Evolutionary conservation across 192 early-diverging fungal species (phyloP), one percentile per base, ranked within the genome.

Genomic region (Entomortierella parvispora): DNA sequence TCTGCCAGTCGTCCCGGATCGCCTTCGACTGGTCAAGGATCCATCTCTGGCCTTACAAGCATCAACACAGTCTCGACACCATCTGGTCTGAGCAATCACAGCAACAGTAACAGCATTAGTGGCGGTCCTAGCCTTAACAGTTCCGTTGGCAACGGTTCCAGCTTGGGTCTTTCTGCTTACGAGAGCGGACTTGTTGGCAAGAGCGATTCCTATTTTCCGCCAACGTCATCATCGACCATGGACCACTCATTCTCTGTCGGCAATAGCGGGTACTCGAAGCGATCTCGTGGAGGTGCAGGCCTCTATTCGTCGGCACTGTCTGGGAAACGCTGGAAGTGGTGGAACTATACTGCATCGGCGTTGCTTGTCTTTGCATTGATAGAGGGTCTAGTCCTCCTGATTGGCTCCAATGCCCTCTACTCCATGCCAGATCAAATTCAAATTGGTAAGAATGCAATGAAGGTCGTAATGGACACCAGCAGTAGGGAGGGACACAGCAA

Each of bases 281-380:
- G 74, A 40, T 64, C 74, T 18, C 62, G 66, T 51, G 53, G 63
- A 33, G 61, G 53, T 15, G 40, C 23, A 2, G 64, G 49, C 4
- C 32, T 58, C 7, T 68, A 66, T 34, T 33, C 64, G n/a, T 26
- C 54, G 12, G 34, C 37, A 17, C 37, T 40, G 7, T 46, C 49
- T 2, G 37, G 32, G 33, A 69, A 44, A 43, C 69, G 75, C 18
- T 77, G 75, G 75, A 63, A 50, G 43, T 82, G 81, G 81, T 82
- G 81, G 81, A 71, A 71, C 37, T 71, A 66, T 22, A 62, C 52
- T 12, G 75, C 61, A 43, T 45, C 70, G 5, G 31, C 58, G 18
- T 57, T 82, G 9, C 45, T 72, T 0, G 34, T 69, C 7, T 69
- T 83, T 68, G 72, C 58, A 0, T n/a, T 83, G 5, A 51, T 79